Conservation (phyloP, 257 asterid genomes). For the Schizonepeta tenuifolia region DNA sequence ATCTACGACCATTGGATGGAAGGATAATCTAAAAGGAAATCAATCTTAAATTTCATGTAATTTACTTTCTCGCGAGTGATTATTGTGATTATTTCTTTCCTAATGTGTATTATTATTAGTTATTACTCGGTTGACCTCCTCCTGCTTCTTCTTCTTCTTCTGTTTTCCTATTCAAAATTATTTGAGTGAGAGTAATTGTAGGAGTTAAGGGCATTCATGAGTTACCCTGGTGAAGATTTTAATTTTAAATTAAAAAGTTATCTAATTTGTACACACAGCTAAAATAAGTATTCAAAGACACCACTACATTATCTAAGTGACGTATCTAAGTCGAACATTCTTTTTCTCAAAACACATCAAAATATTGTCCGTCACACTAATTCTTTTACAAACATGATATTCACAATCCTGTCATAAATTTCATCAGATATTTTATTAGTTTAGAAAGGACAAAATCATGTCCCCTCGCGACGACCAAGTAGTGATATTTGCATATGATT, state of each 20-base stretch:
- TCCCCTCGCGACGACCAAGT: too few relatives aligned
- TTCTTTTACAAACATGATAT: neutral
- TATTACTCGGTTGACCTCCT: conserved; percentile 1
- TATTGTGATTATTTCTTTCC: neutral
- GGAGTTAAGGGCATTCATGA: neutral
- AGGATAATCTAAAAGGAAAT: neutral
- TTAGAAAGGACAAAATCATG: too few relatives aligned
- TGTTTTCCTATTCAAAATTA: neutral
- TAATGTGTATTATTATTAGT: neutral
- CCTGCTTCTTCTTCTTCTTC: too few relatives aligned
- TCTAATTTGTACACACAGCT: neutral
- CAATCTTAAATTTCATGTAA: neutral
- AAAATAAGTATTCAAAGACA: neutral
- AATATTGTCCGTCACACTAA: neutral
- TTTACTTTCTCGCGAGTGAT: neutral
- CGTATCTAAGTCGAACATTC: neutral
- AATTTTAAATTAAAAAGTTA: neutral
- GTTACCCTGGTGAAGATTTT: neutral
- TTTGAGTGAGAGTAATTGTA: neutral
- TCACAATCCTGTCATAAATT: neutral
- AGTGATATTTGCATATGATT: too few relatives aligned
- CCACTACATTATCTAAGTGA: neutral
- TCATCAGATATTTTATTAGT: neutral
- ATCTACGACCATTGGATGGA: neutral
- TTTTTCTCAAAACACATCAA: neutral